A percentile compares a stretch with the other conserved stretches of the same genome.
phyloP scores from a whole-genome alignment of 139 green algal species.

The Coccomyxa sp. region DNA sequence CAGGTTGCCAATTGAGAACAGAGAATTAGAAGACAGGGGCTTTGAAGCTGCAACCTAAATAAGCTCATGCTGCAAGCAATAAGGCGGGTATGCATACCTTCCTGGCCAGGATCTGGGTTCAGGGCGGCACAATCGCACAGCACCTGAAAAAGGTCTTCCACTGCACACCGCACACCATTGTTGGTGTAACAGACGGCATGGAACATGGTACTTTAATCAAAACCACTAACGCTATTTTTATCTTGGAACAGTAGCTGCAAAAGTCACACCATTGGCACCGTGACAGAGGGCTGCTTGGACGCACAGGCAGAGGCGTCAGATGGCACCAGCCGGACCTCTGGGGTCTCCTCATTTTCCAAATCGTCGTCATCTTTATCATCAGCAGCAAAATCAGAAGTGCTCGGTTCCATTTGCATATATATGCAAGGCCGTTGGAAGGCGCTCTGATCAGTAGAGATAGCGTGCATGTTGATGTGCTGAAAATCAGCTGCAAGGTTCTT shows the following conservation, averaged over 20 bases:
- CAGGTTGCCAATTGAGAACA: neutral
- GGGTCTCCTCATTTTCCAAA: neutral
- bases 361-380: neutral
- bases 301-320: neutral
- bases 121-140: constrained; percentile 8
- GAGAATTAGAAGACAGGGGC: too few species aligned
- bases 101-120: constrained; percentile 8
- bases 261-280: neutral
- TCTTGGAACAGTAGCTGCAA: neutral
- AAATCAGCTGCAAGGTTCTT: neutral
- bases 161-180: neutral
- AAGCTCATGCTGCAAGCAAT: neutral
- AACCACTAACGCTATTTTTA: neutral
- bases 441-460: neutral
- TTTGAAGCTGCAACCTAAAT: too few species aligned
- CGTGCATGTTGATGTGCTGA: constrained; percentile 9
- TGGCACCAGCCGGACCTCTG: constrained; percentile 11
- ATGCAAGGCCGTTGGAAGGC: constrained; percentile 1
- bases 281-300: neutral
- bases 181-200: neutral
- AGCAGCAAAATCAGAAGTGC: neutral
- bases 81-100: neutral
- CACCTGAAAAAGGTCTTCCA: constrained; percentile 11
- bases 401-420: constrained; percentile 13
- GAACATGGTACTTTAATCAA: neutral